phyloP scores from a whole-genome alignment of 2,329 filamentous ascomycete species.

The Helminthosporium solani region DNA sequence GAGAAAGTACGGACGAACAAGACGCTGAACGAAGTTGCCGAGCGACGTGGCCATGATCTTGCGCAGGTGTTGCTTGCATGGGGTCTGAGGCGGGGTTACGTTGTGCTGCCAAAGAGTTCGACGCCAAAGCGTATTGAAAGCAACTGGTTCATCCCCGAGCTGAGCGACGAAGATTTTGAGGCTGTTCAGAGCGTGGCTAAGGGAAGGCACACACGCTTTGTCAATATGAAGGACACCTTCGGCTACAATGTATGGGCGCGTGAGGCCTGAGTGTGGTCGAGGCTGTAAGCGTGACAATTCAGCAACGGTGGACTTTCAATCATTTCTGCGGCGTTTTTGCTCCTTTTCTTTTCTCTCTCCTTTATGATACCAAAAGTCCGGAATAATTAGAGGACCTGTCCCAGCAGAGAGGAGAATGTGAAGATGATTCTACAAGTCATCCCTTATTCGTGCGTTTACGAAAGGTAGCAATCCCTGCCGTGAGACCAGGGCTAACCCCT shows the following conservation, averaged over 20 bases:
- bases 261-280: slow-evolving; percentile 28
- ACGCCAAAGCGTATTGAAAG: slow-evolving; percentile 49
- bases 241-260: slow-evolving; percentile 65
- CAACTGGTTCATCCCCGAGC: slow-evolving; percentile 64
- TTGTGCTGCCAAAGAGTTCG: slow-evolving; percentile 46
- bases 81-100: slow-evolving; percentile 71
- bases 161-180: slow-evolving; percentile 56
- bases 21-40: slow-evolving; percentile 64
- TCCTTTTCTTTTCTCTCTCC: no score
- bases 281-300: not conserved
- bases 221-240: slow-evolving; percentile 82
- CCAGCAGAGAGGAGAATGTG: not conserved
- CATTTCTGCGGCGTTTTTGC: no score
- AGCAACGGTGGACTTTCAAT: no score
- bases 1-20: slow-evolving; percentile 69
- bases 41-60: slow-evolving; percentile 72
- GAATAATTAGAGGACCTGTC: no score
- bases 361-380: no score
- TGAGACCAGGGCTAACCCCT: no score
- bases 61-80: slow-evolving; percentile 83
- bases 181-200: slow-evolving; percentile 65
- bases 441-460: not conserved
- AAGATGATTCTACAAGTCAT: not conserved
- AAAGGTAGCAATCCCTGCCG: not conserved
- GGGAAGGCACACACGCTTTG: slow-evolving; percentile 68